Evolutionary conservation across 192 early-diverging fungal species (phyloP), one percentile per base, ranked within the genome.

Genomic region (Backusella circina): DNA sequence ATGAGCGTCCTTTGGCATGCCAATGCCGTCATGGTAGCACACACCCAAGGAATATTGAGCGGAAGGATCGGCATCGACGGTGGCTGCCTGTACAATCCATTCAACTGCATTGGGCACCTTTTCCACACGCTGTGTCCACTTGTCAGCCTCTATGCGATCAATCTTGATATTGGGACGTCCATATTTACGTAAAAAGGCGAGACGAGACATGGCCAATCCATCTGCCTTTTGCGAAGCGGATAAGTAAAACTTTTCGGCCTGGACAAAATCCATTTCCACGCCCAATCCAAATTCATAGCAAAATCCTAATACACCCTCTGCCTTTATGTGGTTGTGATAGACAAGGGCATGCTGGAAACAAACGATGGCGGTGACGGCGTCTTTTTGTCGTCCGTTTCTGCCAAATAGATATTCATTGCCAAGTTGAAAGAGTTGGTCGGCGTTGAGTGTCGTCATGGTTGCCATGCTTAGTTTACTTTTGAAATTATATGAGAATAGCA

Each of bases 241-340:
- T 31, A 91, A 75, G 70, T 95, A 95, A 44, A 90, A 81, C 21
- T 74, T 61, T 78, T 95, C 94, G 28, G 91, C 90, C 38, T 80
- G 74, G 21, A 85, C 77, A 81, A 84, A 91, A 66, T 95, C 88
- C 12, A 73, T 80, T 23, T 77, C 74, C 12, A 91, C 77, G 3
- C 94, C 94, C 1, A 95, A 80, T 16, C 91, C 93, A 82, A 95
- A 95, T 80, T 95, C 94, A 80, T 90, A 90, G 77, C 92, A 93
- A 73, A 95, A 95, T 16, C 88, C 94, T 1, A 95, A 77, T 3
- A 93, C 81, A 5, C 93, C 91, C 71, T 90, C 82, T 57, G 87
- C 81, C 31, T 83, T 77, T 8, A 75, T 31, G 67, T 88, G 84
- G 6, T 69, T 9, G 31, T 80, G 77, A 28, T 80, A 61, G 28